Percentiles rank a stretch among this genome's conserved stretches.
Evolutionary conservation across 2,329 filamentous ascomycete genomes (phyloP).

Genomic region (Chlorencoelia australis): DNA sequence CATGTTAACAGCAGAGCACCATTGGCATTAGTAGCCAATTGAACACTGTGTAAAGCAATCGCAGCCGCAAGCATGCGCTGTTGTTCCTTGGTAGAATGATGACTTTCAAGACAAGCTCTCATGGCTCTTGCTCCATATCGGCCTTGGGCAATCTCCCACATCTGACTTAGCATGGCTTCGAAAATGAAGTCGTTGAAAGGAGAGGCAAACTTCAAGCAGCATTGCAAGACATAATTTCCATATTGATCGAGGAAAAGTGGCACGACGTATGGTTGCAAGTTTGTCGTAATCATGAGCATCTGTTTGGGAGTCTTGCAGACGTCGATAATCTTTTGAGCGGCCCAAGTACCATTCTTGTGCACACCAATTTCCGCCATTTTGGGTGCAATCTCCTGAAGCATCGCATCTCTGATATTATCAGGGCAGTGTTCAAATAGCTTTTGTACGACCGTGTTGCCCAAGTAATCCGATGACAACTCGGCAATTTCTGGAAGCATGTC

Average conservation of each 20-base stretch:
- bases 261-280: slow-evolving; percentile 76
- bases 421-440: slow-evolving; percentile 97
- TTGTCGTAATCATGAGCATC: slow-evolving; percentile 75
- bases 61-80: slow-evolving; percentile 89
- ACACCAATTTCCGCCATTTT: slow-evolving; percentile 94
- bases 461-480: slow-evolving; percentile 87
- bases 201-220: slow-evolving; percentile 82
- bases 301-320: slow-evolving; percentile 79
- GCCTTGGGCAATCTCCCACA: slow-evolving; percentile 90
- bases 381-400: slow-evolving; percentile 79
- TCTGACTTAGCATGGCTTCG: slow-evolving; percentile 85
- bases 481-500: slow-evolving; percentile 96
- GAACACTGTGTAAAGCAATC: slow-evolving; percentile 93
- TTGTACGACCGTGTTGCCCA: slow-evolving; percentile 98
- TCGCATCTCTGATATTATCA: slow-evolving; percentile 79
- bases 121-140: slow-evolving; percentile 92
- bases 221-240: slow-evolving; percentile 96
- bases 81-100: slow-evolving; percentile 89
- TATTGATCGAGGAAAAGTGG: slow-evolving; percentile 95
- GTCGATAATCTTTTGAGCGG: slow-evolving; percentile 98
- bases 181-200: slow-evolving; percentile 96
- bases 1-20: slow-evolving; percentile 89
- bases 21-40: slow-evolving; percentile 92
- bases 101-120: slow-evolving; percentile 92
- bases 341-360: slow-evolving; percentile 99